Base-by-base conservation (phyloP, 1,284 basidiomycete genomes). In the Trametes versicolor region DNA sequence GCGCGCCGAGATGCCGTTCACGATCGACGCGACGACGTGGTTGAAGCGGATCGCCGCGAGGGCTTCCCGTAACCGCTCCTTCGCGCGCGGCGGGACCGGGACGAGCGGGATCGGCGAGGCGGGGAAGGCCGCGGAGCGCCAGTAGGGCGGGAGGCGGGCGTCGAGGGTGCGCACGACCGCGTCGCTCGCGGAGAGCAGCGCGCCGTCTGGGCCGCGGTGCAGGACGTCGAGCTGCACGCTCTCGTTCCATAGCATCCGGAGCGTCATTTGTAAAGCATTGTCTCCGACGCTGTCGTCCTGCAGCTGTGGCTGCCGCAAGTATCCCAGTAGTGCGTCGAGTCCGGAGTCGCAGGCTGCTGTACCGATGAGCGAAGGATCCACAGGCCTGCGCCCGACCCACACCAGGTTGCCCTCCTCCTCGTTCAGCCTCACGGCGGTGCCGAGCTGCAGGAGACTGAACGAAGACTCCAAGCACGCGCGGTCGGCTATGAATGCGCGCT, bases 1-100 rank as follows among this genome's bases (percentile, higher is more conserved):
- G 10, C 83, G 75, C 39, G 87, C 73, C 53, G 86, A 93, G 64
- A 90, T 84, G 70, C 81, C 87, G 71, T 86, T 83, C 32, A 95
- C 87, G 54, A 90, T 77, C 47, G 83, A 78, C 2, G 90, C 87
- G 60, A 93, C 77, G 49, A 80, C 77, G 4, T 89, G 85, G 73
- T 90, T 77, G 70, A 90, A 91, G 70, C 81, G 82, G 54, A 91
- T 74, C 7, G 76, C 75, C 0, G 77, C 70, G 29, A 91, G 79
- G 58, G 90, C 79, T 6, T 78, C 68, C 63, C 81, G 78, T 32
- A 91, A 81, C 60, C 81, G 83, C 1, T 82, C 75, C 23, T 85
- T 70, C 6, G 87, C 84, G 6, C 80, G 73, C 8, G 79, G 69
- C 0, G 87, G 83, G 21, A 92, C 85, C n/a, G 88, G 83, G 17